Conservation (phyloP, 2,329 filamentous ascomycete species). For the Fusarium chuoi region DNA sequence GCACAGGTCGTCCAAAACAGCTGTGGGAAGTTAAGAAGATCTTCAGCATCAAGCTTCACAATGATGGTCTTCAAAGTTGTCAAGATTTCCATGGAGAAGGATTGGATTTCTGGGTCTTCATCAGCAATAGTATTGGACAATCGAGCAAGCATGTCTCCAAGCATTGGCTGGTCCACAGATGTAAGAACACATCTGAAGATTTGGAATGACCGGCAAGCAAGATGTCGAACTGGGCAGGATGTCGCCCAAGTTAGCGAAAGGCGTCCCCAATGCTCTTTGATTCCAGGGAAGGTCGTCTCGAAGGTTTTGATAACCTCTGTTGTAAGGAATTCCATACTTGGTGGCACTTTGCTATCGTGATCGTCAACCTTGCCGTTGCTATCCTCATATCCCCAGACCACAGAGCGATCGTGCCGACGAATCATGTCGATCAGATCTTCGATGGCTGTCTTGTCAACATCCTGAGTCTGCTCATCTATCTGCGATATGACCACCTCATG, state of each 20-base stretch:
- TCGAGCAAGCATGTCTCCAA: slow-evolving; percentile 94
- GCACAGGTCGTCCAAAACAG: slow-evolving; percentile 98
- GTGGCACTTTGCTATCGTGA: slow-evolving; percentile 81
- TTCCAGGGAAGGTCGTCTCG: slow-evolving; percentile 81
- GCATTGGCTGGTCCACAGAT: slow-evolving; percentile 90
- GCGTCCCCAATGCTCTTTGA: slow-evolving; percentile 92
- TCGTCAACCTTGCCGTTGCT: slow-evolving; percentile 82
- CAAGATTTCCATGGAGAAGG: slow-evolving; percentile 97
- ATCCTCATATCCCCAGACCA: slow-evolving; percentile 95
- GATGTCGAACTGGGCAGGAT: slow-evolving; percentile 91
- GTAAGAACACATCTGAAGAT: slow-evolving; percentile 95
- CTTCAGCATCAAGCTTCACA: slow-evolving; percentile 79
- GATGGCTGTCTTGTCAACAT: slow-evolving; percentile 74
- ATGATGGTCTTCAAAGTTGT: slow-evolving; percentile 95
- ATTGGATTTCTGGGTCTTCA: slow-evolving; percentile 92
- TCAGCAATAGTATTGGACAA: slow-evolving; percentile 97
- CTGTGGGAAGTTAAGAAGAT: slow-evolving; percentile 90
- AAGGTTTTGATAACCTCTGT: slow-evolving; percentile 87
- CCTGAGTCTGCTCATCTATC: slow-evolving; percentile 75
- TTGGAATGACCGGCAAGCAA: slow-evolving; percentile 97
- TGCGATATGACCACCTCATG: slow-evolving; percentile 89
- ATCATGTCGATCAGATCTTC: slow-evolving; percentile 91
- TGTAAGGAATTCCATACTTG: slow-evolving; percentile 87
- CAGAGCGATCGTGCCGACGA: slow-evolving; percentile 81
- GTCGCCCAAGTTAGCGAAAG: slow-evolving; percentile 95